Percentiles rank a stretch among this genome's conserved stretches.
phyloP scores from a whole-genome alignment of 192 early-diverging fungal genomes.

The Entrophospora sp. region DNA sequence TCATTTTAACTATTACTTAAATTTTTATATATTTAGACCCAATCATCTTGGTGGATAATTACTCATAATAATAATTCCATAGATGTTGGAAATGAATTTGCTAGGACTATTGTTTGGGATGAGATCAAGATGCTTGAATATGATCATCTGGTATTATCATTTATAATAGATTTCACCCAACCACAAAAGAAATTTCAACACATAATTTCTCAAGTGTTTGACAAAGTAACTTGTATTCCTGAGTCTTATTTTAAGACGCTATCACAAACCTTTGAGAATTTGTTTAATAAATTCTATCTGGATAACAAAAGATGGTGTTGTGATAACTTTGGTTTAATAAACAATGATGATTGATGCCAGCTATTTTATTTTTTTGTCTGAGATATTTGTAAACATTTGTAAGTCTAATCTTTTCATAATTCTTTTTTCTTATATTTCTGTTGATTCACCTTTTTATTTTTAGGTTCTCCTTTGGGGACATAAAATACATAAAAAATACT shows the following conservation, averaged over 20 bases:
- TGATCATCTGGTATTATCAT: background rate
- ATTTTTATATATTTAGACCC: too few species aligned
- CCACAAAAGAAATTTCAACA: background rate
- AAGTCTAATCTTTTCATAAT: too few species aligned
- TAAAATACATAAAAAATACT: background rate
- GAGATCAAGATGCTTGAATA: background rate
- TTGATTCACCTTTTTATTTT: background rate
- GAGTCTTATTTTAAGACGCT: background rate
- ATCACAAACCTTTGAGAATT: background rate
- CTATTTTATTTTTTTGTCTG: background rate
- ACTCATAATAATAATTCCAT: background rate
- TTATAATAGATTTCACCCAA: background rate
- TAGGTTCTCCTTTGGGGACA: background rate
- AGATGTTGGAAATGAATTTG: constrained; percentile 1
- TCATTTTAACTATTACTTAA: too few species aligned
- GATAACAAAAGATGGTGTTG: background rate
- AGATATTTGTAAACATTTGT: too few species aligned
- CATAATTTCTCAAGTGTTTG: background rate
- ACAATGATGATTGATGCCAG: background rate
- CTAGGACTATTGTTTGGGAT: constrained; percentile 6
- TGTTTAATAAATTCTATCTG: background rate
- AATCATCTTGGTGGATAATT: background rate
- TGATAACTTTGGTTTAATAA: background rate
- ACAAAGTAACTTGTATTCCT: background rate
- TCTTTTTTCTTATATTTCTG: too few species aligned